Base-by-base conservation (phyloP, 371 early-diverging fungal genomes). In the Saksenaea vasiformis region DNA sequence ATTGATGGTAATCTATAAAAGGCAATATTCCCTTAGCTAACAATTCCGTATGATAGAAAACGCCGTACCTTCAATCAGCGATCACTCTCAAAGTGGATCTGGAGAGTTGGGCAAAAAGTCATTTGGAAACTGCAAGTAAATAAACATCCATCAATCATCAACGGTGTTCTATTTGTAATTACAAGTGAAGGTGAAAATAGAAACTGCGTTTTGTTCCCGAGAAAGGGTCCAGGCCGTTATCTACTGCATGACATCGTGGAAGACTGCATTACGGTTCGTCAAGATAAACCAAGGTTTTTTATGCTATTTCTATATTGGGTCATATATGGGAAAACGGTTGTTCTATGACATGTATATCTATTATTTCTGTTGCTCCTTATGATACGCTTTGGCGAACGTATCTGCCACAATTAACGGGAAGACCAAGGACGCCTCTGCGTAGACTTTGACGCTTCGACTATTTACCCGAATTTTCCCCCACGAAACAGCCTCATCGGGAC, bases 401-500 rank as follows among this genome's bases (percentile, higher is more conserved):
- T 93, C 91, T 2, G 97, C 94, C 1, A 98, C 97, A 53, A 98
- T 85, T 35, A 98, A 68, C 17, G 99, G 99, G 67, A 99, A 99
- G 1, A 97, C 91, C 22, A 99, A 73, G 0, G 98, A 93, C 2
- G 99, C 99, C 67, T 99, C 99, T 1, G 95, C 92, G 74, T 94
- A 94, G 15, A 87, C 77, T 77, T 99, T 99, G 62, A 98, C 93
- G 5, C 93, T 87, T 62, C 86, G 85, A n/a, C 91, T 96, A 60
- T 89, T 84, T 61, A 90, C 78, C 53, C 90, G 83, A 64, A 99
- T 98, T 80, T 99, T 99, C 38, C 99, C 99, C 99, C 99, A 99
- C 17, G 95, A 95, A 34, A 99, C 92, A 9, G 99, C 99, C 72
- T 99, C 99, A 62, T 99, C 99, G 3, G 99, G 95, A 36, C 93